phyloP scores from a whole-genome alignment of 176 grass and related monocot genomes.

The Oryza punctata region DNA sequence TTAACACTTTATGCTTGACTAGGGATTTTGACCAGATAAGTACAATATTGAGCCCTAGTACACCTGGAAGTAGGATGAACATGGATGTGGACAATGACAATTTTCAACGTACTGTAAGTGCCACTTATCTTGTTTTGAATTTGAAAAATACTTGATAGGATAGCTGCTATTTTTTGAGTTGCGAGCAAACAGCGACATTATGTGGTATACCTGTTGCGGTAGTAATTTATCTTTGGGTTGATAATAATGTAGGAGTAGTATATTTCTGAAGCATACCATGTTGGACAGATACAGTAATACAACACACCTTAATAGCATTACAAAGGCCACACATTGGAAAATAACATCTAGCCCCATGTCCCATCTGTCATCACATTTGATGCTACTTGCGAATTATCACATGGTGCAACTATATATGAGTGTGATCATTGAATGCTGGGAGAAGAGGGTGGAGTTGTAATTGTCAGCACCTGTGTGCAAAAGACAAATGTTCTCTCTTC shows the following conservation, averaged over 20 bases:
- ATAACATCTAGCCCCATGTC: too few species aligned
- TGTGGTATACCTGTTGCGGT: not conserved
- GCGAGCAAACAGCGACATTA: not conserved
- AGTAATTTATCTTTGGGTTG: not conserved
- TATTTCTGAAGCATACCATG: not conserved
- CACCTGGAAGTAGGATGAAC: constrained; percentile 49
- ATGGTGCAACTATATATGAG: too few species aligned
- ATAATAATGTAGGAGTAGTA: not conserved
- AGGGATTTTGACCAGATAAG: constrained; percentile 59
- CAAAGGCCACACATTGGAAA: too few species aligned
- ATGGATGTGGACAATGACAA: constrained; percentile 89
- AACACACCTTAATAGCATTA: too few species aligned
- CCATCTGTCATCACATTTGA: not conserved
- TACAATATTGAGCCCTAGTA: constrained; percentile 53
- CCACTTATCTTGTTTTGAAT: constrained; percentile 15
- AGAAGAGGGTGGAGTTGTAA: not conserved
- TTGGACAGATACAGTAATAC: not conserved
- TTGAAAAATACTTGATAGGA: constrained; percentile 12
- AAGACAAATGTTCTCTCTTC: not conserved
- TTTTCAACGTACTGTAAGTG: constrained; percentile 59
- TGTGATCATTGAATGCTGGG: not conserved
- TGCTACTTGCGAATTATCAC: not conserved
- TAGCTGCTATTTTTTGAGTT: not conserved
- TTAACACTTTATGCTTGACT: constrained; percentile 75
- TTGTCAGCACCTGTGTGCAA: not conserved